phyloP scores from a whole-genome alignment of 192 early-diverging fungal species.

The Backusella australiensis region DNA sequence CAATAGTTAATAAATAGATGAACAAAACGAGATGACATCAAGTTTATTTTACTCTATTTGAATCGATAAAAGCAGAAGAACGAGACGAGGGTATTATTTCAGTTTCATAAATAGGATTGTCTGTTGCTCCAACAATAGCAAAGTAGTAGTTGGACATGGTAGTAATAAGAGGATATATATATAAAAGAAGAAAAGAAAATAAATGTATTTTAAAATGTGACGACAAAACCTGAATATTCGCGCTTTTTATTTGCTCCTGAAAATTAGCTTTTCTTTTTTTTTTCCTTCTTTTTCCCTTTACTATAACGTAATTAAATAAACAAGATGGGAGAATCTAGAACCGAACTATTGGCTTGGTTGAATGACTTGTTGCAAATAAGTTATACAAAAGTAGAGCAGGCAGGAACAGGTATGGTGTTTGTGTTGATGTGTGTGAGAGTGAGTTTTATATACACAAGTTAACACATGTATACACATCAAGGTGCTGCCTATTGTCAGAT shows the following conservation, averaged over 20 bases:
- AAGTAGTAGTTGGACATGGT: slow-evolving; percentile 65
- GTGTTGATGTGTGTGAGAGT: not conserved
- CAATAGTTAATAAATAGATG: not conserved
- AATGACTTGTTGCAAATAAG: slow-evolving; percentile 90
- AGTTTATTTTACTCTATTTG: slow-evolving; percentile 22
- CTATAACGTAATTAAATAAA: not conserved
- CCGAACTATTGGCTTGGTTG: slow-evolving; percentile 91
- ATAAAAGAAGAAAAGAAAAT: not conserved
- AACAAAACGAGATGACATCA: not conserved
- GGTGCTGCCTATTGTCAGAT: slow-evolving; percentile 72
- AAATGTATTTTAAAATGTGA: not conserved
- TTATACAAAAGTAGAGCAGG: slow-evolving; percentile 94
- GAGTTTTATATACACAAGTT: not conserved
- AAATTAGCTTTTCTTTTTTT: not conserved
- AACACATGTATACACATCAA: slow-evolving; percentile 19
- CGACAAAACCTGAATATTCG: not conserved
- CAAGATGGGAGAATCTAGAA: slow-evolving; percentile 83
- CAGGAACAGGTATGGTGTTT: slow-evolving; percentile 70
- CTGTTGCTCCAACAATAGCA: slow-evolving; percentile 90
- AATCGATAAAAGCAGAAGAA: slow-evolving; percentile 32
- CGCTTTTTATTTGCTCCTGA: not conserved
- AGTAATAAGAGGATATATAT: not conserved
- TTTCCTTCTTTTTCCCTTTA: not conserved
- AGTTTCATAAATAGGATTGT: slow-evolving; percentile 95
- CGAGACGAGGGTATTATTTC: slow-evolving; percentile 69